Percentiles rank a stretch among this genome's conserved stretches.
These are phyloP conservation scores for Exophiala mesophila DNA, from an alignment of 2,329 filamentous ascomycete species.

Conservation along the genomic window DNA sequence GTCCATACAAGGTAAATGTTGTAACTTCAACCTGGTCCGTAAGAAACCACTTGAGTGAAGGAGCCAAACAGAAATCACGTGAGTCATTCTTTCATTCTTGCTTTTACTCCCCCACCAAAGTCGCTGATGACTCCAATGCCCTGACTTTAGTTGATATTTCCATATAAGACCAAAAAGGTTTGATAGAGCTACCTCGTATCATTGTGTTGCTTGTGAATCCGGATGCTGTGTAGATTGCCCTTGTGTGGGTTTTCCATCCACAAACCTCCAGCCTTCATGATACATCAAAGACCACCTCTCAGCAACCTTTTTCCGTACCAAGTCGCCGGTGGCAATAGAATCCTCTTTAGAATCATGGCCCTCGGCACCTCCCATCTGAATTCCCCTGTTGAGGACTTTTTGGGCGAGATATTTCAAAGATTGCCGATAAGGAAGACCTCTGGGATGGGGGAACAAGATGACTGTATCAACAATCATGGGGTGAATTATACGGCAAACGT, in stretches of 20 bases:
- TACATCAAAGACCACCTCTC: constrained; percentile 66
- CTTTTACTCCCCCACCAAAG: too few relatives aligned
- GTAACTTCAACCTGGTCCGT: too few relatives aligned
- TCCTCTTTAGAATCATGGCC: constrained; percentile 95
- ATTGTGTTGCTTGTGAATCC: too few relatives aligned
- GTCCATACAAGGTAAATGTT: too few relatives aligned
- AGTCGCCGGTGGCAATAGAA: constrained; percentile 78
- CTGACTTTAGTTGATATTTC: too few relatives aligned
- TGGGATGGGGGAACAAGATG: constrained; percentile 72
- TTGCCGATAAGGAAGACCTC: constrained; percentile 70
- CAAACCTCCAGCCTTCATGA: constrained; percentile 61
- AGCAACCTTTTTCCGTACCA: constrained; percentile 67
- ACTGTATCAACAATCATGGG: constrained; percentile 81
- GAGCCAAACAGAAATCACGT: too few relatives aligned
- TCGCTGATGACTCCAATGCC: too few relatives aligned
- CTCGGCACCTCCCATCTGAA: constrained; percentile 64
- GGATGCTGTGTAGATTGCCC: too few relatives aligned
- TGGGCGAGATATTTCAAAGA: constrained; percentile 71
- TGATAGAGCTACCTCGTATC: too few relatives aligned
- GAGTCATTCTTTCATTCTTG: too few relatives aligned
- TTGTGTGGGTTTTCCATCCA: constrained; percentile 43
- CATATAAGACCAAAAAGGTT: too few relatives aligned
- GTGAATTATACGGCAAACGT: constrained; percentile 77
- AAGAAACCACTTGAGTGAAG: too few relatives aligned
- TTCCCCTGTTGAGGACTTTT: constrained; percentile 65